Conservation (phyloP, 176 grass and related monocot species). For the Lolium multiflorum region DNA sequence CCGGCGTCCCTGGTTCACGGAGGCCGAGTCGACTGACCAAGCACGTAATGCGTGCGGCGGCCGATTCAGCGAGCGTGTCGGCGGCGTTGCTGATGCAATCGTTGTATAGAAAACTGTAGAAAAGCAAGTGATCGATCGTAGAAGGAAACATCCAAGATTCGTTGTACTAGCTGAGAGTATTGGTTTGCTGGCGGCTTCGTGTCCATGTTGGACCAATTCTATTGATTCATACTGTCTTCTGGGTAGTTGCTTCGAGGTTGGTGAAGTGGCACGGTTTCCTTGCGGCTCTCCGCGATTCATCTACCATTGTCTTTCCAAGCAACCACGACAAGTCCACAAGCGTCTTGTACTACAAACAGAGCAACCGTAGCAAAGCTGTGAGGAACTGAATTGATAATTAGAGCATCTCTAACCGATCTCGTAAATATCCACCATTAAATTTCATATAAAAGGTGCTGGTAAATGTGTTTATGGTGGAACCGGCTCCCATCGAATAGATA, state of each 20-base stretch:
- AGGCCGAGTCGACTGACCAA: neutral
- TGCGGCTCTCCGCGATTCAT: neutral
- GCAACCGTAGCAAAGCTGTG: no score
- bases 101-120: neutral
- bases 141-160: no score
- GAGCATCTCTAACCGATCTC: no score
- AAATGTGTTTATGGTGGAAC: no score
- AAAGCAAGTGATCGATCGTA: no score
- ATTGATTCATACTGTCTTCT: neutral
- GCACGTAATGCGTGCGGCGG: neutral
- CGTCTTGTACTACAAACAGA: no score
- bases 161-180: neutral
- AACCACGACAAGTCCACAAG: neutral
- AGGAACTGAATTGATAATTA: no score
- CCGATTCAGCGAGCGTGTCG: neutral
- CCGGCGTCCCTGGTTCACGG: slow-evolving; percentile 44
- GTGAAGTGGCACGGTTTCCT: neutral
- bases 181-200: neutral
- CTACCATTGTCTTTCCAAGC: neutral
- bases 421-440: no score
- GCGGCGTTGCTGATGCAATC: slow-evolving; percentile 9
- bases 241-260: neutral
- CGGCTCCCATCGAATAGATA: no score
- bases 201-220: neutral
- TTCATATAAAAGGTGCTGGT: no score